Base-by-base conservation (phyloP, 1,139 yeast species). In the Yamadazyma pseudoaaseri region DNA sequence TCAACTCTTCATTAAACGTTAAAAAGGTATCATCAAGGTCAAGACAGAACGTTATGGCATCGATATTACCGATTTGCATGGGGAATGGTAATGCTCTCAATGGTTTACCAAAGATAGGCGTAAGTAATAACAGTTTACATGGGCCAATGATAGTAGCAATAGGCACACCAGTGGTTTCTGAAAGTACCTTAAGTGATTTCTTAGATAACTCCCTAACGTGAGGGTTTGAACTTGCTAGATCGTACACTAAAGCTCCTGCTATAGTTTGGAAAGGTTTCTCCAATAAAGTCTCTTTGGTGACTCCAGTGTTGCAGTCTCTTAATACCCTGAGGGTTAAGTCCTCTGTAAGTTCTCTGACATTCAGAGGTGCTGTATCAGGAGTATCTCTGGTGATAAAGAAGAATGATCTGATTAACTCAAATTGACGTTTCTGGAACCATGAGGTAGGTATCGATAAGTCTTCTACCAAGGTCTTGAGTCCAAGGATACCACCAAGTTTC, bases 21-120 rank as follows among this genome's bases (percentile, higher is more conserved):
- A 92, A 65, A 48, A 92, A 89, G 0, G 96, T 76, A 41, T 85
- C 78, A 6, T 86, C 92, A 31, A 92, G 69, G 2, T 83, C 79
- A 41, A 94, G 65, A 51, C 97, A 92, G 56, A 82, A 94, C 0
- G 95, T 81, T 10, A 94, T 86, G 1, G 97, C 98, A 60, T 92
- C 98, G 41, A 94, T 89, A 56, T 92, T 90, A 21, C 98, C 98
- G 38, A 94, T 92, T 62, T 94, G 98, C 96, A 90, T 92, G 3
- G 97, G 95, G 64, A 94, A 92, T 0, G 99, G 98, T 42, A 94
- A 70, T 0, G 98, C 98, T 42, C 99, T 73, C 40, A 94, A 64
- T 1, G 99, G 99, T 52, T 94, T 94, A 5, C 96, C 96, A 64
- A 92, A 94, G 27, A 94, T 92, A 6, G 98, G 98, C 1, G 95